Conservation (phyloP, 2,329 filamentous ascomycete species). For the Diatrype stigma region DNA sequence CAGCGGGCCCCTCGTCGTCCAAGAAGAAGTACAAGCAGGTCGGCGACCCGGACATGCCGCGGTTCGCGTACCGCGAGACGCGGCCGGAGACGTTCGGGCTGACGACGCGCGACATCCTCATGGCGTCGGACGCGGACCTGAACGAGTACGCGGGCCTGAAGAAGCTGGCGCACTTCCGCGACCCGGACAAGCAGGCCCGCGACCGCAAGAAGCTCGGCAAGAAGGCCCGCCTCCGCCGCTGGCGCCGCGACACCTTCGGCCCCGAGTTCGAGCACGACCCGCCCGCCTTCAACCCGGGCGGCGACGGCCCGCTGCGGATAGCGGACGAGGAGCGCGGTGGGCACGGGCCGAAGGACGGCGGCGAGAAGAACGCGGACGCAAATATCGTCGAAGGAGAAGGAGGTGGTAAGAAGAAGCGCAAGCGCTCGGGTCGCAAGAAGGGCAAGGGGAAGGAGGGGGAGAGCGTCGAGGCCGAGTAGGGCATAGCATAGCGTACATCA, state of each 20-base stretch:
- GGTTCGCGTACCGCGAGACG: conserved; percentile 92
- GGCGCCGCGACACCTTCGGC: conserved; percentile 66
- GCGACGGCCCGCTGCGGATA: conserved; percentile 22
- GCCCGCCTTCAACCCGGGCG: conserved; percentile 55
- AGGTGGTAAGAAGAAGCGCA: conserved; percentile 31
- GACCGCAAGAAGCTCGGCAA: conserved; percentile 88
- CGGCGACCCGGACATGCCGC: conserved; percentile 18
- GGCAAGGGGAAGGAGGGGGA: conserved; percentile 11
- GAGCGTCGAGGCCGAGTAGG: not conserved
- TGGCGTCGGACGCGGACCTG: conserved; percentile 77
- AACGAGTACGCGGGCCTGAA: conserved; percentile 93
- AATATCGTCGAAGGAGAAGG: conserved; percentile 35
- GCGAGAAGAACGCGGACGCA: conserved; percentile 14
- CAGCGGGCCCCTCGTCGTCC: conserved; percentile 30
- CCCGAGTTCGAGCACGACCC: conserved; percentile 52
- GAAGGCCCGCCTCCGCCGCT: conserved; percentile 85
- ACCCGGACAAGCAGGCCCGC: conserved; percentile 80
- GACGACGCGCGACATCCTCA: conserved; percentile 82
- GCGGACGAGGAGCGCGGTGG: not conserved
- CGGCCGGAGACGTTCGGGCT: conserved; percentile 87
- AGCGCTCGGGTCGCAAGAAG: conserved; percentile 25
- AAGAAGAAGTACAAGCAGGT: conserved; percentile 9
- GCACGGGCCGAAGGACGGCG: conserved; percentile 15
- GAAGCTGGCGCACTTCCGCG: conserved; percentile 87
- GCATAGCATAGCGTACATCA: not conserved